Evolutionary conservation across 495 filamentous ascomycete species (phyloP).

Genomic region (Hypoxylon crocopeplum): DNA sequence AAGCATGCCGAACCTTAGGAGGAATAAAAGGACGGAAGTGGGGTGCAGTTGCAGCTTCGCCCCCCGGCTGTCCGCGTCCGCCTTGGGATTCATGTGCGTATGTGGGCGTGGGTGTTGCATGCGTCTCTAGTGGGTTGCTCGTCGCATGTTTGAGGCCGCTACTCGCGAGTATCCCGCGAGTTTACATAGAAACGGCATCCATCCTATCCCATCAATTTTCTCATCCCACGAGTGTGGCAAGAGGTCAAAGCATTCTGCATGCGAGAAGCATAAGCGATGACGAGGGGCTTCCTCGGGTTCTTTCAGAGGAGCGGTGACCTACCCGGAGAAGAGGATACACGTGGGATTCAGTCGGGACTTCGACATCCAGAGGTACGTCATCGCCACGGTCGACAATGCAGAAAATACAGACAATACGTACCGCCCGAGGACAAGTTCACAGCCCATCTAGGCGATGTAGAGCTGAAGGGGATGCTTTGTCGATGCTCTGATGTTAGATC

Average conservation of each 20-base stretch:
- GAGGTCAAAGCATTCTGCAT: slow-evolving; percentile 15
- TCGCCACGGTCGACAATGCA: slow-evolving; percentile 2
- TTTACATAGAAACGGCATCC: not conserved
- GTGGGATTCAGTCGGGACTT: slow-evolving; percentile 13
- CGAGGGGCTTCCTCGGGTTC: slow-evolving; percentile 9
- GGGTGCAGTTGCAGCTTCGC: slow-evolving; percentile 24
- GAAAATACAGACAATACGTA: not conserved
- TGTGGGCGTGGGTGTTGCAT: slow-evolving; percentile 16
- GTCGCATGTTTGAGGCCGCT: slow-evolving; percentile 8
- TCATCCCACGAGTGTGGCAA: slow-evolving; percentile 17
- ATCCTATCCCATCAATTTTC: not conserved
- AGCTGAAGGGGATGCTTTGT: no score
- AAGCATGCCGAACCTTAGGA: slow-evolving; percentile 15
- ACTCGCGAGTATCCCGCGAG: slow-evolving; percentile 1
- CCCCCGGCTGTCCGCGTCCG: slow-evolving; percentile 9
- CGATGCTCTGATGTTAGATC: no score
- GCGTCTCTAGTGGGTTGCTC: slow-evolving; percentile 26
- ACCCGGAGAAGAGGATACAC: slow-evolving; percentile 15
- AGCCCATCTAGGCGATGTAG: no score
- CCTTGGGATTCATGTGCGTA: slow-evolving; percentile 9
- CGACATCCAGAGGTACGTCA: slow-evolving; percentile 22
- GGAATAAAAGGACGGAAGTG: slow-evolving; percentile 18
- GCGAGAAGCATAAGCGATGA: slow-evolving; percentile 8
- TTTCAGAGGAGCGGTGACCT: slow-evolving; percentile 4
- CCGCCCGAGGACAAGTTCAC: not conserved